These are phyloP conservation scores for Paramecium sonneborni DNA, from an alignment of 73 alveolate species.

Conservation along the genomic window DNA sequence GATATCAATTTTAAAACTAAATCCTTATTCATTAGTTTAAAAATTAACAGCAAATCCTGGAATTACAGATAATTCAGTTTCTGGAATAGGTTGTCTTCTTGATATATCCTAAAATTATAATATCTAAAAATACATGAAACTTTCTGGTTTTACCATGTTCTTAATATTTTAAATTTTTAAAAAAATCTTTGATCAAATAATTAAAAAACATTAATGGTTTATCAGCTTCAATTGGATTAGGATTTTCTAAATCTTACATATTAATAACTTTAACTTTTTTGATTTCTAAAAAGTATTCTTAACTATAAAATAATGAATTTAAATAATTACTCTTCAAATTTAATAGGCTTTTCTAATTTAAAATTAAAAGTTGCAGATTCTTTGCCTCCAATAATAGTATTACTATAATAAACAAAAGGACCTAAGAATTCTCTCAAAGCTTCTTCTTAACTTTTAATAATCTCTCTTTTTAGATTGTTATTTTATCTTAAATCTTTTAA, in stretches of 20 bases:
- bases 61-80: not conserved
- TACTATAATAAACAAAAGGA: not conserved
- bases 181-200: not conserved
- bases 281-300: not conserved
- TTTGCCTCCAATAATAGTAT: not conserved
- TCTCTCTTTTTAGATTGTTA: constrained; percentile 21
- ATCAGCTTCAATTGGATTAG: not conserved
- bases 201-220: constrained; percentile 33
- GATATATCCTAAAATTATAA: not conserved
- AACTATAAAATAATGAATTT: not conserved
- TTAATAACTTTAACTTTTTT: constrained; percentile 9
- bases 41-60: constrained; percentile 45
- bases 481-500: not conserved
- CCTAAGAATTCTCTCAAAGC: not conserved
- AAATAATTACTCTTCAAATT: not conserved
- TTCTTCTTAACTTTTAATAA: not conserved
- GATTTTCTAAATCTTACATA: constrained; percentile 35
- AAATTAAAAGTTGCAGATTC: not conserved
- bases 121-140: not conserved
- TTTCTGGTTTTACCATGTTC: constrained; percentile 23
- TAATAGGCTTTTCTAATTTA: not conserved
- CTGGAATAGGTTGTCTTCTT: not conserved
- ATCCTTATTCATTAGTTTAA: not conserved
- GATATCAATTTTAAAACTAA: constrained; percentile 30
- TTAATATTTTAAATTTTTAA: not conserved